Evolutionary conservation across 2,329 filamentous ascomycete species (phyloP), one percentile per base, ranked within the genome.

Genomic region (Pseudofabraea citricarpa): DNA sequence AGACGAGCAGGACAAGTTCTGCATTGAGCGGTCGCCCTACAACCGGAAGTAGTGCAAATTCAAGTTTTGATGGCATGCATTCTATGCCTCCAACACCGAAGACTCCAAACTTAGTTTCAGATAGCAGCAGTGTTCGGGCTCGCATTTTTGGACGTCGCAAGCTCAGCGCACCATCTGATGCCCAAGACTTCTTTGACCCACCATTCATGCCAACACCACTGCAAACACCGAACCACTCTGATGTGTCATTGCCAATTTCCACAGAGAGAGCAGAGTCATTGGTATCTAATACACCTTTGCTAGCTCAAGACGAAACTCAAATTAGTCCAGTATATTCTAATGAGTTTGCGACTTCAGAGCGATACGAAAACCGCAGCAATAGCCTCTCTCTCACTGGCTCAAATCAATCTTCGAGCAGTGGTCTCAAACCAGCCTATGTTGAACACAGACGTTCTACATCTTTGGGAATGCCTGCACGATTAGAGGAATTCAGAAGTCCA

Each of bases 1-100:
- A n/a, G 22, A 15, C 6, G 15, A 41, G 39, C 12, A 32, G n/a
- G 6, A 23, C 39, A 19, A 23, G 26, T 16, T 41, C 39, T 10
- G 16, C n/a, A n/a, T 41, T 33, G 10, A 41, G 39, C 16, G 39
- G 19, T 4, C 24, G 39, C 10, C 39, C 39, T 20, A 6, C 15
- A 6, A 41, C 39, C 7, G 16, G 26, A 4, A 41, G 39, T 16
- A 41, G 39, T 41, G 39, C 39, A 8, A 41, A 31, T 27, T 32
- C 39, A 10, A 41, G 39, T n/a, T 31, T 41, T 13, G 39, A 41
- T 32, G 26, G 29, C 18, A 16, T 31, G 4, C 12, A n/a, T 23
- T 37, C 35, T 4, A 24, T 15, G 15, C 19, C 35, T 10, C 12
- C 19, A 20, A 22, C 35, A 12, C 35, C 35, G 7, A 37, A 21